Conservation (phyloP, 2,329 filamentous ascomycete species). For the Trichoderma pleuroti region DNA sequence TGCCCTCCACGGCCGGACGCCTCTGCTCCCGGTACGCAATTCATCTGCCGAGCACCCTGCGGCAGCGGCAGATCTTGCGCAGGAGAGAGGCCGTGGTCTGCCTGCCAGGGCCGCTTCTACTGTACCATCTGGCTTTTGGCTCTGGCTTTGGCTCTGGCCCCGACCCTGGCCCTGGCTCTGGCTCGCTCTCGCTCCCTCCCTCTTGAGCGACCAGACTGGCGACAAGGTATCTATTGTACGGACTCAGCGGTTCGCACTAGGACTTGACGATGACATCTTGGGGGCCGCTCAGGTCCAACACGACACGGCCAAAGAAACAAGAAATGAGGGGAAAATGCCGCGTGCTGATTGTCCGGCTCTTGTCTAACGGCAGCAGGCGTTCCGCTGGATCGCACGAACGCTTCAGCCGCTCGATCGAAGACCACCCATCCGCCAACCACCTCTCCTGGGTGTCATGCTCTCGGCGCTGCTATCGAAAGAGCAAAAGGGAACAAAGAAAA, state of each 20-base stretch:
- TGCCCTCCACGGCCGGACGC: neutral
- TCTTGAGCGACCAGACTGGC: neutral
- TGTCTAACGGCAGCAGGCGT: neutral
- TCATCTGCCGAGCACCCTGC: constrained; percentile 18
- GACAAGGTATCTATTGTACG: neutral
- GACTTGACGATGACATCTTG: neutral
- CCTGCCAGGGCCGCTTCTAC: neutral
- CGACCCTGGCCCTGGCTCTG: neutral
- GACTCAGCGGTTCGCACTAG: neutral
- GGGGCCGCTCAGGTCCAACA: neutral
- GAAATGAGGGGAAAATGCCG: constrained; percentile 13
- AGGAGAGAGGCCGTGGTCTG: neutral
- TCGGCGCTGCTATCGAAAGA: constrained; percentile 14
- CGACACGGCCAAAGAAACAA: neutral
- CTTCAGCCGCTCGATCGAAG: constrained; percentile 16
- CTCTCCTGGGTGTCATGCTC: constrained; percentile 13
- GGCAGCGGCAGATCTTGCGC: constrained; percentile 14
- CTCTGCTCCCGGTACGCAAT: constrained; percentile 14
- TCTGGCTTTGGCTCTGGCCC: neutral
- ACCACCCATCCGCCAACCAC: constrained; percentile 15
- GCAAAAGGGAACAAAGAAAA: neutral
- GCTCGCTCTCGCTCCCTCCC: neutral
- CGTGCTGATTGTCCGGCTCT: constrained; percentile 4
- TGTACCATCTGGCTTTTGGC: neutral
- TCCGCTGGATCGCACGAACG: constrained; percentile 11